Conservation (phyloP, 257 asterid species). For the Linderniella brevidens region DNA sequence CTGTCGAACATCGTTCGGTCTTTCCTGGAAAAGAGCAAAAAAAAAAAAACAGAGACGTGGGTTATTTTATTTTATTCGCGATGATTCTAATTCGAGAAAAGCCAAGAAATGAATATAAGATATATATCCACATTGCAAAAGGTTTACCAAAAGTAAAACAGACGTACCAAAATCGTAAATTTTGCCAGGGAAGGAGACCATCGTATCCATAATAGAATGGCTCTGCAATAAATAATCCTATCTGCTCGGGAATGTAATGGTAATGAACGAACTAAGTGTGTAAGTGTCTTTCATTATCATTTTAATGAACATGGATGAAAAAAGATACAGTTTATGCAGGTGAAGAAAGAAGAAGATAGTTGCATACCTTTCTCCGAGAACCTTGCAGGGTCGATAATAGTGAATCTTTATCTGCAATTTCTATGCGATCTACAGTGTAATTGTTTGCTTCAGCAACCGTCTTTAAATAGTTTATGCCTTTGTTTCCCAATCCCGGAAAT, state of each 20-base stretch:
- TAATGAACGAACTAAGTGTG: no score
- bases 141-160: slow-evolving; percentile 3
- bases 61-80: no score
- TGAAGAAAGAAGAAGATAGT: no score
- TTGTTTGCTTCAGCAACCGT: slow-evolving; percentile 45
- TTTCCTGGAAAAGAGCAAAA: slow-evolving; percentile 58
- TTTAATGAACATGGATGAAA: no score
- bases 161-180: slow-evolving; percentile 74
- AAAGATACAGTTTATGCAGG: slow-evolving; percentile 6
- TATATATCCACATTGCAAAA: neutral
- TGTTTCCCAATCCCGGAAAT: slow-evolving; percentile 71
- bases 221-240: slow-evolving; percentile 65
- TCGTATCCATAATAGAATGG: slow-evolving; percentile 80
- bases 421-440: slow-evolving; percentile 46
- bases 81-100: no score
- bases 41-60: slow-evolving; percentile 6
- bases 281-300: no score
- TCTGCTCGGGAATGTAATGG: no score
- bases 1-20: slow-evolving; percentile 52
- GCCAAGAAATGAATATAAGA: neutral
- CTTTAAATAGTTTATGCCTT: slow-evolving; percentile 46
- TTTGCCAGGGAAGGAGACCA: slow-evolving; percentile 76
- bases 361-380: slow-evolving; percentile 38
- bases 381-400: slow-evolving; percentile 28
- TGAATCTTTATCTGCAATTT: slow-evolving; percentile 25